These are phyloP conservation scores for Rhizomucor miehei DNA, from an alignment of 371 early-diverging fungal species.

Conservation along the genomic window DNA sequence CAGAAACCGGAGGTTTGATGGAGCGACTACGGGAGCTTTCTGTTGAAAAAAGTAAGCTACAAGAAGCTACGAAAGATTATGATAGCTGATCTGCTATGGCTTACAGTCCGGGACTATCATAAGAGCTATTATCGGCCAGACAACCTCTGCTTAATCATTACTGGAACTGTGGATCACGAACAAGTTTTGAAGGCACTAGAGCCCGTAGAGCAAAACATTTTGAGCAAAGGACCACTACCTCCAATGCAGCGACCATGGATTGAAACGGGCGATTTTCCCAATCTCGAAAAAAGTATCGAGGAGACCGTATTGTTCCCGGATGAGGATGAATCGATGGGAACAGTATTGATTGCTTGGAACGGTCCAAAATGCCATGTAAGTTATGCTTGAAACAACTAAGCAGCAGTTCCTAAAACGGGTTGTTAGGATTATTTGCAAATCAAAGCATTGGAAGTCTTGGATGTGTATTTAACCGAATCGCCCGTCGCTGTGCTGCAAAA, in stretches of 20 bases:
- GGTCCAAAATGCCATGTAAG: constrained; percentile 60
- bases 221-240: constrained; percentile 56
- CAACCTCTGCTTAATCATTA: constrained; percentile 64
- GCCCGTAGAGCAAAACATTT: constrained; percentile 57
- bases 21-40: constrained; percentile 59
- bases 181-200: constrained; percentile 51
- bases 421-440: constrained; percentile 37
- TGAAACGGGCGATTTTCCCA: constrained; percentile 50
- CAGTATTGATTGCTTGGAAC: constrained; percentile 59
- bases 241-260: constrained; percentile 65
- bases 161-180: constrained; percentile 53
- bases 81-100: background rate
- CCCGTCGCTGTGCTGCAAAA: constrained; percentile 62
- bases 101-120: constrained; percentile 56
- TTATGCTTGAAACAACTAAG: background rate
- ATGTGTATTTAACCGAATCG: constrained; percentile 63
- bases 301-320: constrained; percentile 63
- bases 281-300: constrained; percentile 46
- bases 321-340: constrained; percentile 71
- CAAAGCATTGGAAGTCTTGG: constrained; percentile 48
- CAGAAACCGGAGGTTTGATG: constrained; percentile 71
- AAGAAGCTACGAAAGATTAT: background rate
- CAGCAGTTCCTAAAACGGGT: background rate
- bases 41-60: constrained; percentile 58
- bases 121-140: constrained; percentile 67